A percentile compares a stretch with the other conserved stretches of the same genome.
These are phyloP conservation scores for Falciphora oryzae DNA, from an alignment of 2,329 filamentous ascomycete genomes.

Conservation along the genomic window DNA sequence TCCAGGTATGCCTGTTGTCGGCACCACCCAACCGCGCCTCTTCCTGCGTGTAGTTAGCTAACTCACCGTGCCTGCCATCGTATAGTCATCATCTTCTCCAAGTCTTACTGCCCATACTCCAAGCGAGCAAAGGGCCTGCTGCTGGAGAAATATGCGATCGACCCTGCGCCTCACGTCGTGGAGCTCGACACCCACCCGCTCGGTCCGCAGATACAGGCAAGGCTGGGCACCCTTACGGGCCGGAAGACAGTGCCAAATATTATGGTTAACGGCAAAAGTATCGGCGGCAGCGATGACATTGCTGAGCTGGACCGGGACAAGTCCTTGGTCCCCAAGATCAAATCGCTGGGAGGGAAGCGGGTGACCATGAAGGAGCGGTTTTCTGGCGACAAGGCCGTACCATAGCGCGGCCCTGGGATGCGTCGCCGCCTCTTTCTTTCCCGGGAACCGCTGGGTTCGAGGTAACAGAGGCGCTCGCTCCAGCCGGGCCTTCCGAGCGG, in stretches of 20 bases:
- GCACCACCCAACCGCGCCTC: neutral
- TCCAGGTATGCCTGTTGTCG: slow-evolving; percentile 58
- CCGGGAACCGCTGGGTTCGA: neutral
- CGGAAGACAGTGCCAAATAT: slow-evolving; percentile 88
- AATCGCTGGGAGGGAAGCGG: slow-evolving; percentile 65
- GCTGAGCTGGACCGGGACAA: slow-evolving; percentile 62
- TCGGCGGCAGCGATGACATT: slow-evolving; percentile 87
- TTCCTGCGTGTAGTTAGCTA: neutral
- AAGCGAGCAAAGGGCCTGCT: slow-evolving; percentile 80
- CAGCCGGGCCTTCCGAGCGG: neutral
- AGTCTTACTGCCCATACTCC: slow-evolving; percentile 85
- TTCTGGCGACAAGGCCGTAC: slow-evolving; percentile 9
- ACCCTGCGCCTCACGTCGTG: slow-evolving; percentile 77
- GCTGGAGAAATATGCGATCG: slow-evolving; percentile 77
- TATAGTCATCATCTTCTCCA: slow-evolving; percentile 93
- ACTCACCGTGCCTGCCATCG: neutral
- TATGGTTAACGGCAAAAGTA: slow-evolving; percentile 78
- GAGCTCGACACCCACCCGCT: slow-evolving; percentile 81
- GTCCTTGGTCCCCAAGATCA: slow-evolving; percentile 65
- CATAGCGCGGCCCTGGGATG: neutral
- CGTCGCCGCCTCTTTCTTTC: neutral
- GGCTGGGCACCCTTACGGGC: slow-evolving; percentile 67
- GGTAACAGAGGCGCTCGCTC: neutral
- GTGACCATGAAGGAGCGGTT: slow-evolving; percentile 45
- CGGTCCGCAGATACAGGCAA: slow-evolving; percentile 65